Percentiles rank a stretch among this genome's conserved stretches.
Evolutionary conservation across 805 yeast species (phyloP).

Genomic region (Saturnispora saitoi): DNA sequence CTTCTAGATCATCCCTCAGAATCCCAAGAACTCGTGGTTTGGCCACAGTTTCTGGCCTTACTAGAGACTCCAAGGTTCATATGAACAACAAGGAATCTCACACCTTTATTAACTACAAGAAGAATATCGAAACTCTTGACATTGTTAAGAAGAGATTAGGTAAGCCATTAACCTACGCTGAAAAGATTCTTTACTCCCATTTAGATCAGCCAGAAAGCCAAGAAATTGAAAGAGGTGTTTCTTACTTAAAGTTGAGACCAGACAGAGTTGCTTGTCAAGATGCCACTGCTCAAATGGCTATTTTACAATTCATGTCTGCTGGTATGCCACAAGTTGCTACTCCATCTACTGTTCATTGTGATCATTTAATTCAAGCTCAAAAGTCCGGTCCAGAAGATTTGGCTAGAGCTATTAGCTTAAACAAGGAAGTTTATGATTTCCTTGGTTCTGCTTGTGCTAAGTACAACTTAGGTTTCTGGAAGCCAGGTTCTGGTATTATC

Average conservation of each 20-base stretch:
- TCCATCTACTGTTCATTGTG: slow-evolving; percentile 96
- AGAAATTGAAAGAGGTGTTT: slow-evolving; percentile 64
- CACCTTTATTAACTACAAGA: slow-evolving; percentile 86
- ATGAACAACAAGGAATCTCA: slow-evolving; percentile 58
- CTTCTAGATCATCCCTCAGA: slow-evolving; percentile 24
- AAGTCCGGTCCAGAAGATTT: slow-evolving; percentile 85
- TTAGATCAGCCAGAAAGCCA: slow-evolving; percentile 81
- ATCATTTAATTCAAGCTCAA: slow-evolving; percentile 95
- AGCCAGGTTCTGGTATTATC: slow-evolving; percentile 97
- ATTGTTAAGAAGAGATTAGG: slow-evolving; percentile 65
- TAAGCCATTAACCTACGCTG: slow-evolving; percentile 87
- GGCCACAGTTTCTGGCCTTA: slow-evolving; percentile 43
- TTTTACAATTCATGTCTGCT: slow-evolving; percentile 95
- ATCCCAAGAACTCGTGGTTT: slow-evolving; percentile 34
- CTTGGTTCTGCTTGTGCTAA: slow-evolving; percentile 86
- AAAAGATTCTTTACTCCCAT: slow-evolving; percentile 90
- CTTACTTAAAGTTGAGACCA: slow-evolving; percentile 87
- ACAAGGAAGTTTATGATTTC: slow-evolving; percentile 94
- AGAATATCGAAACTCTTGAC: slow-evolving; percentile 79
- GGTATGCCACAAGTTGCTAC: slow-evolving; percentile 82
- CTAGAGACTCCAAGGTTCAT: slow-evolving; percentile 47
- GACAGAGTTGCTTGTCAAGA: slow-evolving; percentile 99
- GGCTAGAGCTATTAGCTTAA: slow-evolving; percentile 69
- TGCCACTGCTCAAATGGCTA: slow-evolving; percentile 99
- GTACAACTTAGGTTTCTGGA: slow-evolving; percentile 98